Evolutionary conservation across 257 asterid genomes (phyloP).

Genomic region (Jacaranda mimosifolia): DNA sequence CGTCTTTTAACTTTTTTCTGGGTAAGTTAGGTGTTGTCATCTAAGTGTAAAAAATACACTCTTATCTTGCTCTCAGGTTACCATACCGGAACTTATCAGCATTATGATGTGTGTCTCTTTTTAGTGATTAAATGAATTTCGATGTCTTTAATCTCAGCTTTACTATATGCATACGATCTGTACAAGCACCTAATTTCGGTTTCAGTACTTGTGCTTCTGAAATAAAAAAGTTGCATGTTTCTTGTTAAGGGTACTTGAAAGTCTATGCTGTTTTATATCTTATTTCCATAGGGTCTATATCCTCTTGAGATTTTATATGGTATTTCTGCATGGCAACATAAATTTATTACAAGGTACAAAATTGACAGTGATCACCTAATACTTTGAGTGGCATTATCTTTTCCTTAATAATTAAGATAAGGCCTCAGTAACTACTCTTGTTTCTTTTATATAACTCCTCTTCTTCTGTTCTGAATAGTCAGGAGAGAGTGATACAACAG

Average conservation of each 20-base stretch:
- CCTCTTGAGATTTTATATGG: not conserved
- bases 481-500: constrained; percentile 51
- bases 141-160: not conserved
- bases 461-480: constrained; percentile 47
- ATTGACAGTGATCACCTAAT: not conserved
- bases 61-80: not conserved
- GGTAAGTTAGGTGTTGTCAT: no score
- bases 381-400: not conserved
- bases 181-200: no score
- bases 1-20: no score
- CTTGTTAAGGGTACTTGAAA: not conserved
- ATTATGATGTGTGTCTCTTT: not conserved
- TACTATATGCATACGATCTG: not conserved
- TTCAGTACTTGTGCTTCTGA: not conserved
- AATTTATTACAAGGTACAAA: not conserved
- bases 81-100: not conserved
- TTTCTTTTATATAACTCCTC: constrained; percentile 26
- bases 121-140: not conserved
- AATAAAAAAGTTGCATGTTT: not conserved
- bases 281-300: not conserved
- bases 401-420: constrained; percentile 1
- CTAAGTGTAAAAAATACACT: not conserved
- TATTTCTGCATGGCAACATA: not conserved
- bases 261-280: not conserved
- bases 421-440: not conserved